phyloP scores from a whole-genome alignment of 1,139 yeast genomes.

The Hyphopichia wangnamkhiaoensis region DNA sequence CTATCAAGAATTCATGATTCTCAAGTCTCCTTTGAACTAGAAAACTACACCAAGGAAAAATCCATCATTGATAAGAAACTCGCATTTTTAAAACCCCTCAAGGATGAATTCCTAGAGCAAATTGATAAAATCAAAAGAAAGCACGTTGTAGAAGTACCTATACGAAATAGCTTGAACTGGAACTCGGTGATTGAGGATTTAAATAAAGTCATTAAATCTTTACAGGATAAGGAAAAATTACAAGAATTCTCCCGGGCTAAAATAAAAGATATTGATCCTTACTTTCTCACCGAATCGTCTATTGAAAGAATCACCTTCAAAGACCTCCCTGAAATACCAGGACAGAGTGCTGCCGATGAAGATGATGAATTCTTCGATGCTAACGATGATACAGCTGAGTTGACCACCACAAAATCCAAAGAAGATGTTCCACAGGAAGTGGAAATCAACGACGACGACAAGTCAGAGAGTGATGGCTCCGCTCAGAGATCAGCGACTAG shows the following conservation, averaged over 20 bases:
- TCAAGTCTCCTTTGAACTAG: not conserved
- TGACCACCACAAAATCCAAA: conserved; percentile 26
- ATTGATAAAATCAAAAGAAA: conserved; percentile 12
- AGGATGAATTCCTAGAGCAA: conserved; percentile 29
- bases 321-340: conserved; percentile 7
- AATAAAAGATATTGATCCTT: conserved; percentile 47
- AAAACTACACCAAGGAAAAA: not conserved
- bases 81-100: conserved; percentile 29
- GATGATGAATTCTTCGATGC: conserved; percentile 5
- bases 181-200: conserved; percentile 25
- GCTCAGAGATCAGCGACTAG: not conserved
- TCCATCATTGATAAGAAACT: conserved; percentile 14
- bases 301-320: conserved; percentile 41
- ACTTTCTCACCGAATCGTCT: conserved; percentile 48
- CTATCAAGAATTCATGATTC: conserved; percentile 1
- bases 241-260: conserved; percentile 38
- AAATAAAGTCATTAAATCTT: conserved; percentile 27
- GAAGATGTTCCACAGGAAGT: conserved; percentile 27
- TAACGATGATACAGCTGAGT: conserved; percentile 9
- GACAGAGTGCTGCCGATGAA: conserved; percentile 6
- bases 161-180: conserved; percentile 20
- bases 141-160: conserved; percentile 8
- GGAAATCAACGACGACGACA: conserved; percentile 14
- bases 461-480: conserved; percentile 3
- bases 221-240: conserved; percentile 31